These are phyloP conservation scores for Blastocladiella emersonii DNA, from an alignment of 371 early-diverging fungal species.

Conservation along the genomic window DNA sequence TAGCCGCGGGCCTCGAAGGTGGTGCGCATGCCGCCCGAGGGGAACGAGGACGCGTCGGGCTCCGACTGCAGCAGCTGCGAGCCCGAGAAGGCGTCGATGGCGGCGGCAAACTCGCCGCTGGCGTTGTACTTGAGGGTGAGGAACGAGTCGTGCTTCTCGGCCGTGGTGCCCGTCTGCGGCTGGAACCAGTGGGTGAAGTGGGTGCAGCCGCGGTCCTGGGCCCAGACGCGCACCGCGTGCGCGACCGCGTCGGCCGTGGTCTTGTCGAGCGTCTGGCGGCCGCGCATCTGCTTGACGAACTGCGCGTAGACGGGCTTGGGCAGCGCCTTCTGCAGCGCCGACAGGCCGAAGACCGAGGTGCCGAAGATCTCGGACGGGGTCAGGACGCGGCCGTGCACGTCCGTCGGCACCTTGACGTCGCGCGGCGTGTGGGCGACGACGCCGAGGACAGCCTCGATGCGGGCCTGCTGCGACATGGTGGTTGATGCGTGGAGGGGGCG, in stretches of 20 bases:
- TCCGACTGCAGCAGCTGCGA: constrained; percentile 92
- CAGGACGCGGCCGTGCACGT: not conserved
- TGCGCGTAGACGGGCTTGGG: constrained; percentile 88
- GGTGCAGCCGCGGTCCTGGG: constrained; percentile 77
- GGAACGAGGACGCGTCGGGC: constrained; percentile 98
- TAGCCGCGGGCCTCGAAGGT: constrained; percentile 98
- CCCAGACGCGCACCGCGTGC: constrained; percentile 93
- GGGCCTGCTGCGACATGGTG: constrained; percentile 4
- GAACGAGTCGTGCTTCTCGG: constrained; percentile 87
- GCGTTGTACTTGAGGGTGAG: not conserved
- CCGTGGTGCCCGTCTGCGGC: constrained; percentile 93
- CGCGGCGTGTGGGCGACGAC: not conserved
- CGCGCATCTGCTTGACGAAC: constrained; percentile 76
- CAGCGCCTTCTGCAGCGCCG: constrained; percentile 67
- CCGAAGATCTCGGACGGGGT: constrained; percentile 80
- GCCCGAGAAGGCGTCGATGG: constrained; percentile 90
- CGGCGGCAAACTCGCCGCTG: constrained; percentile 32
- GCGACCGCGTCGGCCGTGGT: constrained; percentile 93
- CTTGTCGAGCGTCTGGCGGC: constrained; percentile 74
- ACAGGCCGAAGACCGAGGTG: constrained; percentile 77
- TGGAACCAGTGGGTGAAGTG: constrained; percentile 99
- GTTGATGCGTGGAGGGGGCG: too few relatives aligned
- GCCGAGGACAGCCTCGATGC: constrained; percentile 2
- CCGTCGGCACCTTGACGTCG: not conserved
- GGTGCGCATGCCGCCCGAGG: constrained; percentile 92